Base-by-base conservation (phyloP, 495 filamentous ascomycete genomes). In the Halenospora varia region DNA sequence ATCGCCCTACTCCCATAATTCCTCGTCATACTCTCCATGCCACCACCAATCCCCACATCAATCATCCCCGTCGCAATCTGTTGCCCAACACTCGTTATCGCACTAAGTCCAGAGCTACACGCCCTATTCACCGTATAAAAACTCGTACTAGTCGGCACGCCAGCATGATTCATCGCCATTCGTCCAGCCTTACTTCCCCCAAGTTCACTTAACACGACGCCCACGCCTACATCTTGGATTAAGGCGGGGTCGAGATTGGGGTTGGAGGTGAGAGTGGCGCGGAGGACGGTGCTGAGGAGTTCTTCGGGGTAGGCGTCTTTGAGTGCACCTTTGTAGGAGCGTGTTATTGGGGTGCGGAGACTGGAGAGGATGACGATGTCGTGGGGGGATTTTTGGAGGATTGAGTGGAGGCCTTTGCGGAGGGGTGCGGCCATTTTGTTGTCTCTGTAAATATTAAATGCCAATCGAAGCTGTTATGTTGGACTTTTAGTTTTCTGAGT, bases 11-110 rank as follows among this genome's bases (percentile, higher is more conserved):
- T 82, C 8, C 86, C 90, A 71, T 96, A 96, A 70, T 96, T 96
- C 52, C 86, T 72, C 48, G 89, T 95, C 92, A 96, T 96, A 68
- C 84, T 88, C 77, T 96, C 92, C 87, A 93, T 95, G 17, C 92
- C 92, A 19, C 87, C 92, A 35, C 85, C 92, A 51, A 97, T 82
- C 59, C 91, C 92, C n/a, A 88, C 74, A 63, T 85, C 79, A 55
- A 94, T 85, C 57, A 82, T 82, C 0, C 83, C 89, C 0, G 82
- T 76, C 35, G 81, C 78, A 61, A 96, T 94, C 46, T 85, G 77
- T 22, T 87, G 81, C 1, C 87, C 84, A 0, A 94, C 75, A 25
- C 71, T 72, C 2, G 88, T 86, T 58, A 97, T 87, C 39, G 84
- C 82, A 61, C 87, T 83, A 39, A 96, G 77, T 10, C 86, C 85